A percentile compares a stretch with the other conserved stretches of the same genome.
Evolutionary conservation across 2,329 filamentous ascomycete species (phyloP).

Genomic region (Teratosphaeria destructans): DNA sequence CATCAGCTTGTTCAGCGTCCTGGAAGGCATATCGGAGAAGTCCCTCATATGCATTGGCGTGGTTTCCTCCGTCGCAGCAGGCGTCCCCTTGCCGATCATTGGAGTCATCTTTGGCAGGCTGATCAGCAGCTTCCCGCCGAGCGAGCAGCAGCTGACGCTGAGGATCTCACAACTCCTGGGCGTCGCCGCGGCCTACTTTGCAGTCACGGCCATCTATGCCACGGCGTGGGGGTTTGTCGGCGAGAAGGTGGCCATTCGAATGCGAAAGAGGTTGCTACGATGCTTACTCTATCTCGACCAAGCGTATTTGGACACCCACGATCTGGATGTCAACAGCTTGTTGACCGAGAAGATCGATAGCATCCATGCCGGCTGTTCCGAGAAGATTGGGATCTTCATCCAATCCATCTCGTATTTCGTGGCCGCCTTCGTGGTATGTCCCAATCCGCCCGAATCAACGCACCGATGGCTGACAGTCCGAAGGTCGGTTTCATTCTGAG

Average conservation of each 20-base stretch:
- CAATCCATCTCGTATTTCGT: constrained; percentile 37
- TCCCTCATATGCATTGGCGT: constrained; percentile 25
- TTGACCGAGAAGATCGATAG: constrained; percentile 37
- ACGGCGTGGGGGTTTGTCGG: constrained; percentile 42
- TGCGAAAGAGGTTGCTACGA: constrained; percentile 37
- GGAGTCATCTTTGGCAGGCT: constrained; percentile 38
- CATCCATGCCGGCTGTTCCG: constrained; percentile 37
- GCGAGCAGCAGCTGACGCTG: constrained; percentile 31
- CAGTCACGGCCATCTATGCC: constrained; percentile 40
- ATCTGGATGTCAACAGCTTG: constrained; percentile 39
- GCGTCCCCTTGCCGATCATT: constrained; percentile 32
- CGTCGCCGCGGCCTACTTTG: constrained; percentile 39
- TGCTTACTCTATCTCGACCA: constrained; percentile 42
- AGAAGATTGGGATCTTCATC: constrained; percentile 39
- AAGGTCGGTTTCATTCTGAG: constrained; percentile 36
- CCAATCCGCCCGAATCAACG: neutral
- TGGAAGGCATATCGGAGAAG: constrained; percentile 32
- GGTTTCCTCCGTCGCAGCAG: constrained; percentile 29
- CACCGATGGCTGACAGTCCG: neutral
- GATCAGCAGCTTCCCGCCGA: constrained; percentile 41
- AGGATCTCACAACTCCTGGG: constrained; percentile 35
- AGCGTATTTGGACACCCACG: constrained; percentile 41
- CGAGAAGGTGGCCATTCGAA: constrained; percentile 37
- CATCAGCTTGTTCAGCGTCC: constrained; percentile 36
- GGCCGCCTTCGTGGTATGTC: constrained; percentile 26